phyloP scores from a whole-genome alignment of 2,329 filamentous ascomycete genomes.

The Fusarium zealandicum region DNA sequence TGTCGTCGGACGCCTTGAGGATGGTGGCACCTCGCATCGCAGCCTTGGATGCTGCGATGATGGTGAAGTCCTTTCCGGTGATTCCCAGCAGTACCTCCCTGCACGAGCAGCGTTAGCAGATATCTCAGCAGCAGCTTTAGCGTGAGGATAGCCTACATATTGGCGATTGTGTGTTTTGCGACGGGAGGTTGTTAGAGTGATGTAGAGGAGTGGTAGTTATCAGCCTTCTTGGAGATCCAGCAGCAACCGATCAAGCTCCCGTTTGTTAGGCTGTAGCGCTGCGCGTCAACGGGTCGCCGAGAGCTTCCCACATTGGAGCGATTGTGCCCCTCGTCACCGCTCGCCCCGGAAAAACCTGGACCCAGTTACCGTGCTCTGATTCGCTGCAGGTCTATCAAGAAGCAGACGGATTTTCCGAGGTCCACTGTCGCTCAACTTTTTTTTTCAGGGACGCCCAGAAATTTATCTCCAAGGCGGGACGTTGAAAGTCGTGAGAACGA shows the following conservation, averaged over 20 bases:
- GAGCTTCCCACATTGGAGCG: constrained; percentile 30
- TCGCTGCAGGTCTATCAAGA: constrained; percentile 21
- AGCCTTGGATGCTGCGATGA: constrained; percentile 97
- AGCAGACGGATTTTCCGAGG: constrained; percentile 34
- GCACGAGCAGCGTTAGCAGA: constrained; percentile 20
- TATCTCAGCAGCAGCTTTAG: constrained; percentile 19
- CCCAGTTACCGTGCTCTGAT: constrained; percentile 35
- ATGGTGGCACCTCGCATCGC: constrained; percentile 97
- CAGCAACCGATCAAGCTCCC: constrained; percentile 40
- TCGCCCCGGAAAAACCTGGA: constrained; percentile 44
- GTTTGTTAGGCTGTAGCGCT: constrained; percentile 48
- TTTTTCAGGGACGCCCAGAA: constrained; percentile 45
- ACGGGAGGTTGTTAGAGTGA: constrained; percentile 21
- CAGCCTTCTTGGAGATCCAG: constrained; percentile 36
- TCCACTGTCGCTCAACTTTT: constrained; percentile 49
- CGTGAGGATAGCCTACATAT: constrained; percentile 34
- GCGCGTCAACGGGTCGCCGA: constrained; percentile 45
- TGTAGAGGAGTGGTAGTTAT: constrained; percentile 34
- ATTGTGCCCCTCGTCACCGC: constrained; percentile 48
- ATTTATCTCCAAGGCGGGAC: constrained; percentile 42
- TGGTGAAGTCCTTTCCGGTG: constrained; percentile 98
- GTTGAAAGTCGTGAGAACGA: constrained; percentile 39
- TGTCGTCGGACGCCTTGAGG: constrained; percentile 94
- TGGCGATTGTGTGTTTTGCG: constrained; percentile 31
- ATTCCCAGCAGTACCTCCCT: constrained; percentile 99